Evolutionary conservation across 257 asterid species (phyloP), one percentile per base, ranked within the genome.

Genomic region (Lavandula angustifolia): DNA sequence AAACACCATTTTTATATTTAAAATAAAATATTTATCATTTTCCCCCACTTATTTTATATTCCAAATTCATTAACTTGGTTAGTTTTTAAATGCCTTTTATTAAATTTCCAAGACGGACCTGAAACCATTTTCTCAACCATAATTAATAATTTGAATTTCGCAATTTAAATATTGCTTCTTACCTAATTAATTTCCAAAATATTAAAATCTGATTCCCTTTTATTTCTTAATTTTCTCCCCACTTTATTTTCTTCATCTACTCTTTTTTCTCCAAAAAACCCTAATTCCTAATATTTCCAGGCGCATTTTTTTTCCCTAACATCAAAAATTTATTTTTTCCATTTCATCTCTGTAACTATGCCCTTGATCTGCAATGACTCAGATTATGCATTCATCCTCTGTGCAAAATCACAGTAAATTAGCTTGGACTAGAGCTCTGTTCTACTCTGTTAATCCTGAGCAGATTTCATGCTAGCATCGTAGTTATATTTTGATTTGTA

Each of bases 101-200:
- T 85, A 76, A 84, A 77, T 81, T 84, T 84, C 83, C 91, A 81
- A 86, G 88, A 73, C 88, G 95, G 96, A 85, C 86, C 80, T 83
- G 80, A 88, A 85, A 81, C 87, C 92, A 74, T 78, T 80, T 88
- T 81, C 85, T 86, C 79, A 86, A 91, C 86, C 92, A 74, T 72
- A 84, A 80, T 91, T 86, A 74, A 86, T 91, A 73, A 80, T 84
- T 82, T 79, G 76, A 80, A 73, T 79, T 82, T 86, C 74, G 79
- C 76, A 76, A 75, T 81, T 91, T 75, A 73, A 88, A 82, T 83
- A 88, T 75, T 79, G 66, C 82, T 81, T 48, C 55, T 78, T 65
- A 75, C 83, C 79, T 71, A 68, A 71, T 78, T 73, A 73, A 50
- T 56, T 66, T 70, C 58, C 68, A 29, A 70, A 41, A 65, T 73